Evolutionary conservation across 306 rosid genomes (phyloP).

Genomic region (Cucumis sativus): DNA sequence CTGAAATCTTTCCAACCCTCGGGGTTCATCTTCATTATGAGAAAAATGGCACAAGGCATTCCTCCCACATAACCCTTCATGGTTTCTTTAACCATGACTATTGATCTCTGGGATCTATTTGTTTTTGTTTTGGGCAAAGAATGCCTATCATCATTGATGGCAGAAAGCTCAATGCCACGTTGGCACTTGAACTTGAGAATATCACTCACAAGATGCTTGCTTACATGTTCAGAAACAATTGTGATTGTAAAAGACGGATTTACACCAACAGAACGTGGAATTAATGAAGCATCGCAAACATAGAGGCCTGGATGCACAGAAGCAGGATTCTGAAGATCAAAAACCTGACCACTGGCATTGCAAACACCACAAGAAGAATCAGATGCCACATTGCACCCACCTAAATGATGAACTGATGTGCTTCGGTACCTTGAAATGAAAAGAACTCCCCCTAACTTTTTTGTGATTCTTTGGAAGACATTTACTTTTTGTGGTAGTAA

Average conservation of each 20-base stretch:
- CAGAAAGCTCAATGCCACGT: background rate
- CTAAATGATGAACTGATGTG: constrained; percentile 21
- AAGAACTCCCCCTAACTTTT: constrained; percentile 23
- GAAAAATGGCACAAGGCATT: constrained; percentile 18
- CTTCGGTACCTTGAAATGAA: constrained; percentile 25
- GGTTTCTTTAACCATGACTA: constrained; percentile 13
- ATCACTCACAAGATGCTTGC: constrained; percentile 18
- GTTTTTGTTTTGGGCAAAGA: background rate
- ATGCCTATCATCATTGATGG: background rate
- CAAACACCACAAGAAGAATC: constrained; percentile 22
- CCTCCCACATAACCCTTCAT: constrained; percentile 24
- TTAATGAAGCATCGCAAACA: constrained; percentile 25
- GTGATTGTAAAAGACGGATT: constrained; percentile 25
- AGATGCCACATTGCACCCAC: constrained; percentile 24
- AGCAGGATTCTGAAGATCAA: background rate
- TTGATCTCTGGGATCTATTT: background rate
- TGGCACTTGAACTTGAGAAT: constrained; percentile 12
- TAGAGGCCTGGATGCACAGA: constrained; percentile 20
- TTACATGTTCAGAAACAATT: constrained; percentile 18
- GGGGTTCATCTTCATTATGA: constrained; percentile 19
- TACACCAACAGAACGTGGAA: constrained; percentile 25
- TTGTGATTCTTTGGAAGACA: constrained; percentile 21
- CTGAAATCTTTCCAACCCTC: background rate
- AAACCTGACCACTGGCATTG: constrained; percentile 23
- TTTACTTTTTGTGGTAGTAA: constrained; percentile 17